phyloP scores from a whole-genome alignment of 2,329 filamentous ascomycete species.

The Penicillium verrucosum region DNA sequence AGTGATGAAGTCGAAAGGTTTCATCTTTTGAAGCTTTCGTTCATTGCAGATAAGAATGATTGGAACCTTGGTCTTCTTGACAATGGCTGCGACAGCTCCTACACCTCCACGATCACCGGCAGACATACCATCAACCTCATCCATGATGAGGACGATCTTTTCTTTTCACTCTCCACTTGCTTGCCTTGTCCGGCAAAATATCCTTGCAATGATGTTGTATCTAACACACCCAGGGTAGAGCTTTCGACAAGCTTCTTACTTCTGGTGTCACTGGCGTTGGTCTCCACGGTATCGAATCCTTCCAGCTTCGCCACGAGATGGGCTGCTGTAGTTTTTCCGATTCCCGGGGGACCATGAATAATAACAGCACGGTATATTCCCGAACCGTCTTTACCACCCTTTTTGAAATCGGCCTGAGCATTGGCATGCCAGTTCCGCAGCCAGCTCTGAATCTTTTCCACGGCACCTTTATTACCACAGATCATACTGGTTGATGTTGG shows the following conservation, averaged over 20 bases:
- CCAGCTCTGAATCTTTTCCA: constrained; percentile 89
- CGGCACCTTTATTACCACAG: constrained; percentile 86
- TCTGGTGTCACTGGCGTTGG: constrained; percentile 89
- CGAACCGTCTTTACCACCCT: constrained; percentile 77
- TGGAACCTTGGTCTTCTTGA: constrained; percentile 90
- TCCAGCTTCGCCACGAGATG: constrained; percentile 91
- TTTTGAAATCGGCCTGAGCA: constrained; percentile 76
- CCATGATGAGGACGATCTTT: constrained; percentile 97
- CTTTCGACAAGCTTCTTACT: constrained; percentile 94
- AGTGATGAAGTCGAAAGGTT: constrained; percentile 84
- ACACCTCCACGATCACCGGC: constrained; percentile 94
- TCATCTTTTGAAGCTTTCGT: constrained; percentile 91
- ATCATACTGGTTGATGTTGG: constrained; percentile 82
- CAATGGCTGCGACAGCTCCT: constrained; percentile 87
- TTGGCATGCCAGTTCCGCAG: constrained; percentile 75
- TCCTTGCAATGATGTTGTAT: constrained; percentile 87
- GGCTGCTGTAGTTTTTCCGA: constrained; percentile 95
- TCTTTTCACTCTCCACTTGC: constrained; percentile 74
- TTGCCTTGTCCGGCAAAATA: constrained; percentile 85
- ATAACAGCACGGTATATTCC: constrained; percentile 86
- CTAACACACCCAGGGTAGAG: constrained; percentile 83
- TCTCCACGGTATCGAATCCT: constrained; percentile 90
- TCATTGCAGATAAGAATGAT: constrained; percentile 99
- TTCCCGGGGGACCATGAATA: constrained; percentile 90
- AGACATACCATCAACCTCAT: constrained; percentile 98